phyloP scores from a whole-genome alignment of 1,284 basidiomycete species.

The Austroboletus niveus region DNA sequence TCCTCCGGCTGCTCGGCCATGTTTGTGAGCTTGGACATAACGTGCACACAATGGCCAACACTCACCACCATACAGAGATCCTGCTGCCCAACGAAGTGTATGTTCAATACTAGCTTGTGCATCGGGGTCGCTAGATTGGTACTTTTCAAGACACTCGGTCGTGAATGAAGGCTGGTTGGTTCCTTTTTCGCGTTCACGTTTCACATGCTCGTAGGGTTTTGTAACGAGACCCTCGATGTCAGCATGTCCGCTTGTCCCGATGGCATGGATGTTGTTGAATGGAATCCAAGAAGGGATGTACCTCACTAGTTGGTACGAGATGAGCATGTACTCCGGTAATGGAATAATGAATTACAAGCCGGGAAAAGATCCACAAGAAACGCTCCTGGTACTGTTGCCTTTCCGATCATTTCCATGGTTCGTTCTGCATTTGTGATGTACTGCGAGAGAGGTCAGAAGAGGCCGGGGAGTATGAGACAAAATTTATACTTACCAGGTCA shows the following conservation, averaged over 20 bases:
- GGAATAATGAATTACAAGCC: slow-evolving; percentile 10
- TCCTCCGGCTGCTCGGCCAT: slow-evolving; percentile 17
- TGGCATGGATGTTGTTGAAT: slow-evolving; percentile 15
- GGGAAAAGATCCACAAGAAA: slow-evolving; percentile 27
- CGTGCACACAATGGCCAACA: not conserved
- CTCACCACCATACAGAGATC: slow-evolving; percentile 29
- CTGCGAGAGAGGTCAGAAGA: slow-evolving; percentile 9
- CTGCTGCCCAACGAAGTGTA: slow-evolving; percentile 22
- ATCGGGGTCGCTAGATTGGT: slow-evolving; percentile 8
- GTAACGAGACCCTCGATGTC: slow-evolving; percentile 12
- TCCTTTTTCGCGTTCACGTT: slow-evolving; percentile 10
- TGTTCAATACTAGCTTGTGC: slow-evolving; percentile 7
- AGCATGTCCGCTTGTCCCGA: slow-evolving; percentile 14
- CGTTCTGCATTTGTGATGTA: slow-evolving; percentile 24
- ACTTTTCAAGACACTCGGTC: slow-evolving; percentile 17
- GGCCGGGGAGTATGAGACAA: not conserved
- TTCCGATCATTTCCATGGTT: slow-evolving; percentile 21
- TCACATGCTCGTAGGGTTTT: slow-evolving; percentile 21
- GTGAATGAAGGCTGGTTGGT: slow-evolving; percentile 17
- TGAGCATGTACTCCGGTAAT: not conserved
- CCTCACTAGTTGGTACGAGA: slow-evolving; percentile 20
- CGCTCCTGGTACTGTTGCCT: slow-evolving; percentile 23
- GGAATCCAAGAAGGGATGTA: slow-evolving; percentile 27
- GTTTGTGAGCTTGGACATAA: not conserved
- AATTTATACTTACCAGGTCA: slow-evolving; percentile 10